Base-by-base conservation (phyloP, 768 basidiomycete species). In the Tulasnella sp. region DNA sequence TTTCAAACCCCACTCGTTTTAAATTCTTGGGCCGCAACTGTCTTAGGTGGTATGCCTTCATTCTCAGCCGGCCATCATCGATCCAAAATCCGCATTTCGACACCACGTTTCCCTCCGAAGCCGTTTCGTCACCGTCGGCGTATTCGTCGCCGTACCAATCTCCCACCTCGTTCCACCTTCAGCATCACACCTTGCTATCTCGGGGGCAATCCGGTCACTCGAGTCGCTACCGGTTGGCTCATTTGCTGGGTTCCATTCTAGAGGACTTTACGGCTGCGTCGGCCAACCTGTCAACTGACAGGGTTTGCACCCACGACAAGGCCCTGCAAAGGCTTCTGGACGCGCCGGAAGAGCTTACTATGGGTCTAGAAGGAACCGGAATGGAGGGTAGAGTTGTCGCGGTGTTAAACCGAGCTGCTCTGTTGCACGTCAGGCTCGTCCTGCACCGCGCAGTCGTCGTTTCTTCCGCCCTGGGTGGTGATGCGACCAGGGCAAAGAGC, bases 31-130 rank as follows among this genome's bases (percentile, higher is more conserved):
- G 19, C 24, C 27, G 40, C 21, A 34, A 27, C 16, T 71, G 10
- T 46, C 31, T 31, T 82, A 94, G 93, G 81, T 95, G 94, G 94
- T 93, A 95, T 84, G 92, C 93, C 0, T 95, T 95, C 85, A 89
- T 94, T 89, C 93, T 95, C 84, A 94, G 94, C 21, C 88, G 94
- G 31, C 94, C 94, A 3, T 86, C 93, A 44, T 86, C 89, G 39
- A 91, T 95, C 78, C 90, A 92, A 4, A 91, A 93, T 5, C 92
- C 94, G 83, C 94, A 94, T 84, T 95, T 93, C 84, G 93, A 95
- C 84, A 95, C 94, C 0, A 91, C 90, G 81, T 86, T 94, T 21
- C 94, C 94, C 40, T 90, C 91, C 0, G 88, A 90, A 72, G 80
- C 42, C 34, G 40, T 39, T 68, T 76, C 62, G 48, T 80, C 52